Percentiles rank a stretch among this genome's conserved stretches.
phyloP scores from a whole-genome alignment of 2,329 filamentous ascomycete genomes.

The Aureobasidium sp. region DNA sequence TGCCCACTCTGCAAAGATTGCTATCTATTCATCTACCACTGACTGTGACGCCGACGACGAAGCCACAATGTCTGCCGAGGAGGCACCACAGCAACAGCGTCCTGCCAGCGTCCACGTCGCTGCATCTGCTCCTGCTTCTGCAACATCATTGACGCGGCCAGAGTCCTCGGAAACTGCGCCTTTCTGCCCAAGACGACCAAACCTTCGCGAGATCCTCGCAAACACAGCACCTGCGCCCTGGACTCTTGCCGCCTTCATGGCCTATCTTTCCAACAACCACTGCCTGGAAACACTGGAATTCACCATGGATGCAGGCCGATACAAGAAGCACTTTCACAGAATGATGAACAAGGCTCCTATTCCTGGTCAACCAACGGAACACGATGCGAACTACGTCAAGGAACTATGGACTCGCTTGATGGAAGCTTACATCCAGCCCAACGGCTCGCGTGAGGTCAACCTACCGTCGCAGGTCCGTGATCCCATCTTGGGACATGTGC shows the following conservation, averaged over 20 bases:
- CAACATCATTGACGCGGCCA: constrained; percentile 15
- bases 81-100: constrained; percentile 24
- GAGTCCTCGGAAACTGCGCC: constrained; percentile 34
- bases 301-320: constrained; percentile 86
- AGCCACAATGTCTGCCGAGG: constrained; percentile 43
- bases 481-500: constrained; percentile 60
- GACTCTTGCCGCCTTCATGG: constrained; percentile 89
- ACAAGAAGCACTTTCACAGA: constrained; percentile 60
- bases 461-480: constrained; percentile 81
- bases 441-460: constrained; percentile 81
- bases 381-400: constrained; percentile 62
- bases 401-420: constrained; percentile 83
- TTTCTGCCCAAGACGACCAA: constrained; percentile 57
- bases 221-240: constrained; percentile 83
- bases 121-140: constrained; percentile 20
- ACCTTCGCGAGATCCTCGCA: constrained; percentile 78
- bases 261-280: constrained; percentile 93
- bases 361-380: constrained; percentile 39
- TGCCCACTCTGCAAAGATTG: constrained; percentile 7
- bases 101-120: constrained; percentile 2
- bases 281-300: constrained; percentile 96
- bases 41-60: constrained; percentile 42
- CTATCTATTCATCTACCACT: constrained; percentile 18
- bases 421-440: constrained; percentile 82
- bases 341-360: constrained; percentile 46